phyloP scores from a whole-genome alignment of 345 rosid species.

The Bruguiera parviflora region DNA sequence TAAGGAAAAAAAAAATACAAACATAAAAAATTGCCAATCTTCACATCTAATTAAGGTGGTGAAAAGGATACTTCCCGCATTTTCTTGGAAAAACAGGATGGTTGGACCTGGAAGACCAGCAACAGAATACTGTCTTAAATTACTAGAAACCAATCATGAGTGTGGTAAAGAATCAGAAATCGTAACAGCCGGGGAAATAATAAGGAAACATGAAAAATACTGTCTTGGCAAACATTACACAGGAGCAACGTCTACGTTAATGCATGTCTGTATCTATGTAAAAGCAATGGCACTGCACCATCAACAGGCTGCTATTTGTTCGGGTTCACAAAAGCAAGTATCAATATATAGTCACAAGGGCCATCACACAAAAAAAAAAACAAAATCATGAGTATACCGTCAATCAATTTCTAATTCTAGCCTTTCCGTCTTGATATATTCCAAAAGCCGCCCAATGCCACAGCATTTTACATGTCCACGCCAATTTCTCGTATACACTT shows the following conservation, averaged over 20 bases:
- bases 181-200: not conserved
- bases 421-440: not conserved
- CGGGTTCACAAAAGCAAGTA: too few species aligned
- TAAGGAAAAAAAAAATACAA: not conserved
- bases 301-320: too few species aligned
- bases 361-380: not conserved
- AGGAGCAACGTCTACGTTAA: too few species aligned
- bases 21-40: not conserved
- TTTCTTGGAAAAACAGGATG: slow-evolving; percentile 92
- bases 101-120: slow-evolving; percentile 82
- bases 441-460: not conserved
- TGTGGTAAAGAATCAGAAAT: slow-evolving; percentile 4
- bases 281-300: too few species aligned
- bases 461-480: not conserved
- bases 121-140: slow-evolving; percentile 6
- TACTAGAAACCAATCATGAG: not conserved
- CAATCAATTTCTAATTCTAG: not conserved
- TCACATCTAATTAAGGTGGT: not conserved
- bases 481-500: too few species aligned
- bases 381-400: not conserved
- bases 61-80: slow-evolving; percentile 97
- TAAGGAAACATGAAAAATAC: too few species aligned
- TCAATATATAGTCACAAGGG: not conserved
- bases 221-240: too few species aligned
- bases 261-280: too few species aligned